phyloP scores from a whole-genome alignment of 257 asterid species.

The Paraleonurus japonicus region DNA sequence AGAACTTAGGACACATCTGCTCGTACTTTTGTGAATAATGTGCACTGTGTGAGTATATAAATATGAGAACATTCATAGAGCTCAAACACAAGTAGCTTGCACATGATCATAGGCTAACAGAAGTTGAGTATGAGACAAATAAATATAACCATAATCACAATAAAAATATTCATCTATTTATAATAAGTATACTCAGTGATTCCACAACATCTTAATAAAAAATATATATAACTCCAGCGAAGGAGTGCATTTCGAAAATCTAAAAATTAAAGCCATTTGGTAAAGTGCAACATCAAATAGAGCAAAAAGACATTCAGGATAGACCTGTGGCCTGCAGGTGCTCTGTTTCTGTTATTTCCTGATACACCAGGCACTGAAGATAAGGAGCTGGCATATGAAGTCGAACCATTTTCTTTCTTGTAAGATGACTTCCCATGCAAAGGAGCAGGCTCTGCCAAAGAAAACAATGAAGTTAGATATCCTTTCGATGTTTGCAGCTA shows the following conservation, averaged over 20 bases:
- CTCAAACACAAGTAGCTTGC: slow-evolving; percentile 6
- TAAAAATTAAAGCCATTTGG: neutral
- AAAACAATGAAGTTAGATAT: slow-evolving; percentile 12
- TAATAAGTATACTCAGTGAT: neutral
- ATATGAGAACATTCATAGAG: neutral
- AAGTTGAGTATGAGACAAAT: neutral
- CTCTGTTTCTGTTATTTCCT: slow-evolving; percentile 49
- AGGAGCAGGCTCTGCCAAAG: slow-evolving; percentile 49
- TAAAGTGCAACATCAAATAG: slow-evolving; percentile 7
- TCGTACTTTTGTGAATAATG: neutral
- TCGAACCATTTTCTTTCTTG: slow-evolving; percentile 69
- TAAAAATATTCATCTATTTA: neutral
- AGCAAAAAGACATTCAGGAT: slow-evolving; percentile 18
- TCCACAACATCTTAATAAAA: neutral
- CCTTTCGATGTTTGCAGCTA: neutral
- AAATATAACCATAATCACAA: neutral
- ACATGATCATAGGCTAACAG: slow-evolving; percentile 6
- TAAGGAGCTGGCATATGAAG: slow-evolving; percentile 35
- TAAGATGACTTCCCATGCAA: slow-evolving; percentile 47
- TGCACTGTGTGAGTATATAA: neutral
- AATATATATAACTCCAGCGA: neutral
- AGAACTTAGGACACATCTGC: neutral
- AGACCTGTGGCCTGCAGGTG: slow-evolving; percentile 48
- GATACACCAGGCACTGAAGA: slow-evolving; percentile 42
- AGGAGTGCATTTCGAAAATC: neutral